Conservation (phyloP, 2,329 filamentous ascomycete genomes). For the Curvularia verruculosa region DNA sequence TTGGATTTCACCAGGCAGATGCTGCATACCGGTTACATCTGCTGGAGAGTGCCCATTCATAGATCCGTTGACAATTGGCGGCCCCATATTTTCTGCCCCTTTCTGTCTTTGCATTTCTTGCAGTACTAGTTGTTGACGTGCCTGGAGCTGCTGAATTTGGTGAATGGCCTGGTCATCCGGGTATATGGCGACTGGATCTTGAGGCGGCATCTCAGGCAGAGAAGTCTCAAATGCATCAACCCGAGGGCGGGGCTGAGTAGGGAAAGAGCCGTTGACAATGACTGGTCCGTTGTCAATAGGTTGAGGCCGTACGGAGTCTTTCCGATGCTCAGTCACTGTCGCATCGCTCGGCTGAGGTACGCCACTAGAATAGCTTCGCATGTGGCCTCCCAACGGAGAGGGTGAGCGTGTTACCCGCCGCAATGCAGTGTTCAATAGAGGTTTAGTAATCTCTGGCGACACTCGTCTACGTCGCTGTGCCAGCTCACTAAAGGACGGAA, state of each 20-base stretch:
- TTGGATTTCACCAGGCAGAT: slow-evolving; percentile 32
- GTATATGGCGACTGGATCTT: slow-evolving; percentile 33
- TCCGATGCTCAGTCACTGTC: slow-evolving; percentile 26
- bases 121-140: slow-evolving; percentile 40
- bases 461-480: slow-evolving; percentile 50
- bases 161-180: slow-evolving; percentile 33
- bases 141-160: slow-evolving; percentile 34
- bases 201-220: slow-evolving; percentile 25
- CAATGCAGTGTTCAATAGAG: slow-evolving; percentile 46
- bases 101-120: slow-evolving; percentile 45
- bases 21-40: slow-evolving; percentile 30
- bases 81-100: slow-evolving; percentile 26
- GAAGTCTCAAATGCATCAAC: slow-evolving; percentile 37
- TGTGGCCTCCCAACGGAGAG: slow-evolving; percentile 54
- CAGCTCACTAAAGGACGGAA: slow-evolving; percentile 50
- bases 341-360: slow-evolving; percentile 21
- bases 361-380: slow-evolving; percentile 49
- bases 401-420: slow-evolving; percentile 53
- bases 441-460: slow-evolving; percentile 51
- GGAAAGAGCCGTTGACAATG: slow-evolving; percentile 51
- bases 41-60: slow-evolving; percentile 22
- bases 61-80: slow-evolving; percentile 37
- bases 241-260: slow-evolving; percentile 33
- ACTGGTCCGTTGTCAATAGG: slow-evolving; percentile 43
- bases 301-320: slow-evolving; percentile 35